Evolutionary conservation across 306 rosid species (phyloP), one percentile per base, ranked within the genome.

Genomic region (Carpinus fangiana): DNA sequence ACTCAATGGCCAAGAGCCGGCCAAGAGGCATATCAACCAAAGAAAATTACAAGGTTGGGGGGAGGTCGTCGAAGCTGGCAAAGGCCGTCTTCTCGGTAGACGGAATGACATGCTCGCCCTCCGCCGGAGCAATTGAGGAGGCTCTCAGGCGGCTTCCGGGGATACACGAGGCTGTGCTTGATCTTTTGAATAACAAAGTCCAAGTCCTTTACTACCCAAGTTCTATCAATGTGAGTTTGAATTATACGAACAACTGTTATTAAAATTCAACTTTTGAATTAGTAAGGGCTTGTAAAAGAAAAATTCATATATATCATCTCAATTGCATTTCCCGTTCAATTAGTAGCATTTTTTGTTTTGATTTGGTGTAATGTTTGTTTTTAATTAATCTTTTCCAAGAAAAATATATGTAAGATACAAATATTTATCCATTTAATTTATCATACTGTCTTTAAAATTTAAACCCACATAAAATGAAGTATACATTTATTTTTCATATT

Each of bases 41-140:
- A 54, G 76, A 57, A 54, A 65, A 5, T 31, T 31, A 31, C 26
- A 57, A 13, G 50, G 51, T 79, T 65, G 0, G 54, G 87, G 0
- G 87, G 85, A 31, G 34, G 34, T 31, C 34, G 3, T 31, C 34
- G 2, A 2, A 31, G 34, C 34, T 31, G 65, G 69, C 60, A 1
- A 90, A 74, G 73, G 92, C 84, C 16, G 64, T 92, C 59, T 83
- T 94, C 75, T 82, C 87, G 0, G 91, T 94, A 28, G 8, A 60
- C 21, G 96, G 98, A 31, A 90, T 94, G 94, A 85, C 81, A 7
- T 89, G 98, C 81, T 79, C 96, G 0, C 94, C 94, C 2, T 89
- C 93, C 60, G 93, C 94, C 0, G 90, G 89, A 1, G 86, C 94
- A 2, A 87, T 92, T 4, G 97, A 94, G 79, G 90, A 90, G 74